Base-by-base conservation (phyloP, 306 rosid species). In the Prosopis cineraria region DNA sequence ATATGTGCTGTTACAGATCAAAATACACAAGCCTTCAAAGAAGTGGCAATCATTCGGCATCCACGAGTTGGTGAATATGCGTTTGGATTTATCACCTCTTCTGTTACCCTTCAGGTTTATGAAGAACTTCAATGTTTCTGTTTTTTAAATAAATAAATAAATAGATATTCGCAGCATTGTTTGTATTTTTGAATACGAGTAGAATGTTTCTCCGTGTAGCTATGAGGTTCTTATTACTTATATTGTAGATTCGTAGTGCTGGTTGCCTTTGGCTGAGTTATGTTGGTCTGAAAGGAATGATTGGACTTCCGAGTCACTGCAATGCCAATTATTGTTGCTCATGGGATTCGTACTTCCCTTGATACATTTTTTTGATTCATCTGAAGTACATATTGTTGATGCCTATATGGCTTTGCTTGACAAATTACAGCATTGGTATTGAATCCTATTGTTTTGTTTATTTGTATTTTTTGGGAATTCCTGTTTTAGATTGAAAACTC, bases 31-130 rank as follows among this genome's bases (percentile, higher is more conserved):
- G 98, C 98, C 62, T 94, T 94, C 79, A 94, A 94, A 89, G 98
- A 94, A 87, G 98, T 94, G 76, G 98, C 98, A 62, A 92, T 94
- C 73, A 94, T 94, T 77, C 91, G 98, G 81, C 98, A 94, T 86
- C 98, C 98, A 34, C 98, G 98, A 74, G 74, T 94, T 77, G 98
- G 98, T 73, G 98, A 94, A 94, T 94, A 94, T 85, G 98, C 98
- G 58, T 91, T 94, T 75, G 98, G 97, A 72, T 94, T 94, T 90
- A 94, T 94, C 70, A 94, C 98, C 47, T 94, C 98, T 45, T 87
- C 94, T 2, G 93, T 94, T 65, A 79, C 85, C 82, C 97, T 94
- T 77, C 98, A 94, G 98, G 98, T 94, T 53, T 80, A 80, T 24
- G 64, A 36, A 7, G 24, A 27, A 73, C 56, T 44, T 82, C 14